Conservation (phyloP, 352 stramenopile genomes). For the Phytophthora foliorum region DNA sequence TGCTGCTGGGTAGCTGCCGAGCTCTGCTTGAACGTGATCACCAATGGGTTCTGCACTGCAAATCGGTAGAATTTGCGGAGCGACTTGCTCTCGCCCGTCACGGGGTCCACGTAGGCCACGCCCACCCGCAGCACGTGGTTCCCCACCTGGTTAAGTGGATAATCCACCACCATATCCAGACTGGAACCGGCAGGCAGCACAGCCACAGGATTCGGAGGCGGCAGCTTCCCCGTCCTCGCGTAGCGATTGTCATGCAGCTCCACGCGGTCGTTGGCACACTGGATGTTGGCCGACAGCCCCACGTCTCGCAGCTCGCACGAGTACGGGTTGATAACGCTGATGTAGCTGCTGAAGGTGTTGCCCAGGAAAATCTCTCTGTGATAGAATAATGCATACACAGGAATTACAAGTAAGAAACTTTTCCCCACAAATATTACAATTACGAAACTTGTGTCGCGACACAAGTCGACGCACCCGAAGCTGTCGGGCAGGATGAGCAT, state of each 20-base stretch:
- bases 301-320: conserved; percentile 82
- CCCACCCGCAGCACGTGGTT: conserved; percentile 89
- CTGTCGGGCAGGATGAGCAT: conserved; percentile 92
- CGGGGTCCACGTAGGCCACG: conserved; percentile 78
- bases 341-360: conserved; percentile 95
- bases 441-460: not conserved
- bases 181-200: conserved; percentile 73
- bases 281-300: conserved; percentile 85
- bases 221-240: conserved; percentile 68
- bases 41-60: conserved; percentile 90
- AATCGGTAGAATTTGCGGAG: conserved; percentile 95
- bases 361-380: conserved; percentile 92
- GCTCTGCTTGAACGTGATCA: conserved; percentile 87
- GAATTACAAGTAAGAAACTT: conserved; percentile 1
- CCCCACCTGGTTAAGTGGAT: conserved; percentile 89
- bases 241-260: conserved; percentile 86
- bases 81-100: conserved; percentile 85
- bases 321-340: conserved; percentile 93
- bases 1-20: conserved; percentile 29
- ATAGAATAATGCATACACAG: conserved; percentile 17
- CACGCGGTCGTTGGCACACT: conserved; percentile 84
- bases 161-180: conserved; percentile 94
- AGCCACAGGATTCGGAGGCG: conserved; percentile 81
- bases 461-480: conserved; percentile 82
- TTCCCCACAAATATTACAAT: not conserved